Conservation (phyloP, 2,329 filamentous ascomycete species). For the Botryotinia globosa region DNA sequence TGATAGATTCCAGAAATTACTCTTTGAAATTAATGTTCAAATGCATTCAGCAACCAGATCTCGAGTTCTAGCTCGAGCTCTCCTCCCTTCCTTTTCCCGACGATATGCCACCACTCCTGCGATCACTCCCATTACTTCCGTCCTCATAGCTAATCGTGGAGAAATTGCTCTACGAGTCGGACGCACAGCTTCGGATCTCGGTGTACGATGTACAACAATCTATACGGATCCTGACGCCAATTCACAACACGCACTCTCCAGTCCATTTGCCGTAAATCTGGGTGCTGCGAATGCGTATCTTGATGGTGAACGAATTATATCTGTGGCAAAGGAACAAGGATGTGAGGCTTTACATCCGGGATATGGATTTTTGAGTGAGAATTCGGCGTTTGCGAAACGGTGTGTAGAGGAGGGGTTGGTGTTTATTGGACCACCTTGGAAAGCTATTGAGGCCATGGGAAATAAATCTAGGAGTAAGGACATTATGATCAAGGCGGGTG, state of each 20-base stretch:
- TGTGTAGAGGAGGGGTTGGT: constrained; percentile 87
- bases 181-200: constrained; percentile 80
- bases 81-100: constrained; percentile 27
- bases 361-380: constrained; percentile 95
- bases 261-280: constrained; percentile 79
- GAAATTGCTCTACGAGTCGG: constrained; percentile 95
- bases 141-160: constrained; percentile 93
- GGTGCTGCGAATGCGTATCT: constrained; percentile 84
- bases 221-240: constrained; percentile 89
- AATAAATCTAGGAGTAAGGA: constrained; percentile 92
- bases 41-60: constrained; percentile 35
- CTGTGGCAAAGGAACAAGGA: constrained; percentile 77
- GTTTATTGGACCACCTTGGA: constrained; percentile 87
- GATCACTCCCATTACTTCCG: constrained; percentile 62
- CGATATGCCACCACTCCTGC: constrained; percentile 25
- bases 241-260: constrained; percentile 84
- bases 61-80: constrained; percentile 34
- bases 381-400: constrained; percentile 81
- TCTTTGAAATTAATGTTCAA: constrained; percentile 19
- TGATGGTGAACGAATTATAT: constrained; percentile 88
- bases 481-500: constrained; percentile 93
- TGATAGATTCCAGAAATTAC: not conserved
- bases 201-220: constrained; percentile 88
- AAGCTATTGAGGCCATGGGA: constrained; percentile 84
- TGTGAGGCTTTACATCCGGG: constrained; percentile 93